These are phyloP conservation scores for Leptographium lundbergii DNA, from an alignment of 2,329 filamentous ascomycete species.

Conservation along the genomic window DNA sequence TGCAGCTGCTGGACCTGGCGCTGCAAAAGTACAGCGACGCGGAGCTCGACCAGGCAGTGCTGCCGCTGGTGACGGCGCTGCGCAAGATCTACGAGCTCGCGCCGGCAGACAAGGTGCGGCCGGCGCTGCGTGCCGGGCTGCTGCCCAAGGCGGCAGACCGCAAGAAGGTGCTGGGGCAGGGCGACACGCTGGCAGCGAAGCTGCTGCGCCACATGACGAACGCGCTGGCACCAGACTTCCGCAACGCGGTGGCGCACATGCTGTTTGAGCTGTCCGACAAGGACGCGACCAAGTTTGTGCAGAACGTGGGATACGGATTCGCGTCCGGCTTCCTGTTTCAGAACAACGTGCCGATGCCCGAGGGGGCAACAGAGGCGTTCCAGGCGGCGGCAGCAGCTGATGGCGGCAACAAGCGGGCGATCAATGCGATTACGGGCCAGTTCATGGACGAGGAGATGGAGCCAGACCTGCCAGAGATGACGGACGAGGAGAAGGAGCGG, in stretches of 20 bases:
- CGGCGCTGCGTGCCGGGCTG: conserved; percentile 51
- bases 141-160: conserved; percentile 70
- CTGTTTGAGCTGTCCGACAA: conserved; percentile 80
- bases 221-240: conserved; percentile 55
- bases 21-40: conserved; percentile 49
- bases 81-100: conserved; percentile 59
- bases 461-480: conserved; percentile 60
- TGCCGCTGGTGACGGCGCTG: conserved; percentile 64
- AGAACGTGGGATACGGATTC: conserved; percentile 90
- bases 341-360: conserved; percentile 68
- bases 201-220: conserved; percentile 69
- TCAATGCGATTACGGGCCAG: conserved; percentile 86
- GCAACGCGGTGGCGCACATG: conserved; percentile 62
- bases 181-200: conserved; percentile 59
- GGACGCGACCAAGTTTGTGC: conserved; percentile 66
- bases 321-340: conserved; percentile 83
- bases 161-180: conserved; percentile 61
- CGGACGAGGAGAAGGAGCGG: conserved; percentile 76
- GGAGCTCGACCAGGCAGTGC: conserved; percentile 59
- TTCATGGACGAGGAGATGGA: conserved; percentile 54
- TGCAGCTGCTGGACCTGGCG: conserved; percentile 57
- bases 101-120: conserved; percentile 42
- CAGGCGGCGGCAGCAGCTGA: conserved; percentile 6
- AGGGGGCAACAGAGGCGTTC: conserved; percentile 23
- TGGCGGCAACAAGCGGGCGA: conserved; percentile 14